Percentiles rank a stretch among this genome's conserved stretches.
Evolutionary conservation across 2,329 filamentous ascomycete species (phyloP).

Genomic region (Clonostachys byssicola): DNA sequence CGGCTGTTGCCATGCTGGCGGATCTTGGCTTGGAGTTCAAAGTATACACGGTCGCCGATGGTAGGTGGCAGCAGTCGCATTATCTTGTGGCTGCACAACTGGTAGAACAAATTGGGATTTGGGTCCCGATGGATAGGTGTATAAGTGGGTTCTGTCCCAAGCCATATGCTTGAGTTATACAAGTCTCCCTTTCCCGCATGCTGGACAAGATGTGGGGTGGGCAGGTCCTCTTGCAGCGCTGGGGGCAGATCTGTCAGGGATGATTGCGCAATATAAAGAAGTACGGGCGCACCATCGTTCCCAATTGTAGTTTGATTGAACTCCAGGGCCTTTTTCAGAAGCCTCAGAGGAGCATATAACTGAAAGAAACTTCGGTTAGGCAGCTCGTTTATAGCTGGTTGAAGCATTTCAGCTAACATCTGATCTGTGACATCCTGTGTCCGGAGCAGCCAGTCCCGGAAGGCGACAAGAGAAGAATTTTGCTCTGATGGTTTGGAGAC

Average conservation of each 20-base stretch:
- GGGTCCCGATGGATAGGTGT: slow-evolving; percentile 91
- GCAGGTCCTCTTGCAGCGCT: slow-evolving; percentile 59
- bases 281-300: slow-evolving; percentile 8
- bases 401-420: slow-evolving; percentile 21
- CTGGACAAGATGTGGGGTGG: slow-evolving; percentile 59
- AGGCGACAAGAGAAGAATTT: slow-evolving; percentile 10
- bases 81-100: slow-evolving; percentile 69
- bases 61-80: slow-evolving; percentile 68
- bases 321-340: slow-evolving; percentile 56
- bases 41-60: slow-evolving; percentile 62
- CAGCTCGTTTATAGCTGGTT: slow-evolving; percentile 13
- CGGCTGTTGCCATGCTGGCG: slow-evolving; percentile 32
- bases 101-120: slow-evolving; percentile 89
- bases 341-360: slow-evolving; percentile 55
- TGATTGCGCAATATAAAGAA: slow-evolving; percentile 86
- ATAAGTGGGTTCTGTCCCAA: slow-evolving; percentile 81
- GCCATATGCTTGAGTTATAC: slow-evolving; percentile 85
- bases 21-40: slow-evolving; percentile 35
- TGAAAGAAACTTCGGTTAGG: slow-evolving; percentile 40
- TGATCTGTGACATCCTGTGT: slow-evolving; percentile 18
- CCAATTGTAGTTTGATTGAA: slow-evolving; percentile 31
- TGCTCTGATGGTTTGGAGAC: slow-evolving; percentile 13
- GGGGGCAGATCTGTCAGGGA: slow-evolving; percentile 65
- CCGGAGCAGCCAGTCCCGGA: slow-evolving; percentile 17
- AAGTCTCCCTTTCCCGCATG: slow-evolving; percentile 71